Evolutionary conservation across 1,284 basidiomycete genomes (phyloP).

Genomic region (Cystobasidiaceae sp.): DNA sequence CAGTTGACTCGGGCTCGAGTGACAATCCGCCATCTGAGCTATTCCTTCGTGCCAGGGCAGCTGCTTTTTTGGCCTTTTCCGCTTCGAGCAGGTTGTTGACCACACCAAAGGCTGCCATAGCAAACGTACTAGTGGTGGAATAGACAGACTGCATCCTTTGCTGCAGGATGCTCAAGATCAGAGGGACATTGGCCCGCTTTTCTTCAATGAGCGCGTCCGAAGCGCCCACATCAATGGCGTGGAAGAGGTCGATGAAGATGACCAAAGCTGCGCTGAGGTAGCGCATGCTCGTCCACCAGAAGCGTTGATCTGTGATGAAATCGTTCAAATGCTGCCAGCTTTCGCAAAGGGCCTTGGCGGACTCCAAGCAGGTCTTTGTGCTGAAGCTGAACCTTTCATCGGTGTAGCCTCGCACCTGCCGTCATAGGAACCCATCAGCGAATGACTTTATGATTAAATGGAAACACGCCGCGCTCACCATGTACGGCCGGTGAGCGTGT

Average conservation of each 20-base stretch:
- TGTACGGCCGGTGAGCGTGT: constrained; percentile 20
- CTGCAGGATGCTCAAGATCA: constrained; percentile 1
- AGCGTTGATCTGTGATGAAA: constrained; percentile 17
- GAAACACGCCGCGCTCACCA: neutral
- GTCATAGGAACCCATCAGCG: neutral
- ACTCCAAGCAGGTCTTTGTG: constrained; percentile 20
- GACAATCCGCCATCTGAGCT: neutral
- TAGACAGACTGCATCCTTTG: constrained; percentile 8
- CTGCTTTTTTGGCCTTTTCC: constrained; percentile 8
- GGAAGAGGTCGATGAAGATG: constrained; percentile 21
- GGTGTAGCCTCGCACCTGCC: constrained; percentile 17
- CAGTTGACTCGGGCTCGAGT: constrained; percentile 1
- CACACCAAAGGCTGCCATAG: constrained; percentile 11
- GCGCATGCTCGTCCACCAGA: constrained; percentile 20
- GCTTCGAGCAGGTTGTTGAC: constrained; percentile 9
- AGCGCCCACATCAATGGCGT: constrained; percentile 10
- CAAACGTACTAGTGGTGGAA: constrained; percentile 6
- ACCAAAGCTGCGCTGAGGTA: constrained; percentile 23
- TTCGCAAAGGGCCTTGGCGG: constrained; percentile 22
- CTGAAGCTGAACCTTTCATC: constrained; percentile 17
- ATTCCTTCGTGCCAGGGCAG: neutral
- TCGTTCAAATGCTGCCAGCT: constrained; percentile 20
- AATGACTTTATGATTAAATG: neutral
- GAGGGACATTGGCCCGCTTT: constrained; percentile 8
- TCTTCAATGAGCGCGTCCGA: constrained; percentile 11